Percentiles rank a stretch among this genome's conserved stretches.
phyloP scores from a whole-genome alignment of 2,329 filamentous ascomycete species.

The Akanthomyces uredinophilus region DNA sequence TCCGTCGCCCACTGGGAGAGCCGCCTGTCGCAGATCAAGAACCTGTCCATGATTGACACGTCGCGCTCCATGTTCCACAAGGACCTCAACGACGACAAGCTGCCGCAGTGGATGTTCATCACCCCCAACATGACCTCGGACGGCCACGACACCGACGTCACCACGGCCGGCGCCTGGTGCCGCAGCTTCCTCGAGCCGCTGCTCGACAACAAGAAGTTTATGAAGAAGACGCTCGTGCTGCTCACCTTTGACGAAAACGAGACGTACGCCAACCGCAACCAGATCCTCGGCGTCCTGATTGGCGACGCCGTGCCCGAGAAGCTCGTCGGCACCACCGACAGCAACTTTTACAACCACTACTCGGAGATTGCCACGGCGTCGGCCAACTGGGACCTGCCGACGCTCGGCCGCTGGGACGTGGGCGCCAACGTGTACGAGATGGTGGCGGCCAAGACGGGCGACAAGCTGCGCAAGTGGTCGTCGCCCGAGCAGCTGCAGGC shows the following conservation, averaged over 20 bases:
- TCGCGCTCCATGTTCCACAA: slow-evolving; percentile 55
- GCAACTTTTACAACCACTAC: slow-evolving; percentile 69
- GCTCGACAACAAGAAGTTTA: slow-evolving; percentile 64
- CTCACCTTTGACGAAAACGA: slow-evolving; percentile 78
- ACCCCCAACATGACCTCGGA: slow-evolving; percentile 73
- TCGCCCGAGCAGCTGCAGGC: slow-evolving; percentile 30
- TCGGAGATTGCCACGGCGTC: slow-evolving; percentile 60
- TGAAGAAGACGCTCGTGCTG: slow-evolving; percentile 68
- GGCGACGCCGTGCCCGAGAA: slow-evolving; percentile 65
- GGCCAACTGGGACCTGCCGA: slow-evolving; percentile 65
- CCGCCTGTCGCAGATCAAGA: slow-evolving; percentile 67
- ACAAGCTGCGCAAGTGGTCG: slow-evolving; percentile 39
- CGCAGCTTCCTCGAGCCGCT: slow-evolving; percentile 65
- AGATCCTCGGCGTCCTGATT: slow-evolving; percentile 64
- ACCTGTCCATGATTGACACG: slow-evolving; percentile 43
- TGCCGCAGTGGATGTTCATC: slow-evolving; percentile 70
- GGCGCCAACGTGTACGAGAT: slow-evolving; percentile 64
- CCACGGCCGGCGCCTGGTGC: slow-evolving; percentile 63
- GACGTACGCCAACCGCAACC: slow-evolving; percentile 62
- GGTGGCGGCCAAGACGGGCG: slow-evolving; percentile 57
- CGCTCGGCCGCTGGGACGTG: slow-evolving; percentile 66
- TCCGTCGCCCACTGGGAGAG: slow-evolving; percentile 53
- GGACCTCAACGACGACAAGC: slow-evolving; percentile 56
- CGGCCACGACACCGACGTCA: slow-evolving; percentile 69
- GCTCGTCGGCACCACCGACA: slow-evolving; percentile 64